These are phyloP conservation scores for Pleurotus cornucopiae DNA, from an alignment of 768 basidiomycete species.

Conservation along the genomic window DNA sequence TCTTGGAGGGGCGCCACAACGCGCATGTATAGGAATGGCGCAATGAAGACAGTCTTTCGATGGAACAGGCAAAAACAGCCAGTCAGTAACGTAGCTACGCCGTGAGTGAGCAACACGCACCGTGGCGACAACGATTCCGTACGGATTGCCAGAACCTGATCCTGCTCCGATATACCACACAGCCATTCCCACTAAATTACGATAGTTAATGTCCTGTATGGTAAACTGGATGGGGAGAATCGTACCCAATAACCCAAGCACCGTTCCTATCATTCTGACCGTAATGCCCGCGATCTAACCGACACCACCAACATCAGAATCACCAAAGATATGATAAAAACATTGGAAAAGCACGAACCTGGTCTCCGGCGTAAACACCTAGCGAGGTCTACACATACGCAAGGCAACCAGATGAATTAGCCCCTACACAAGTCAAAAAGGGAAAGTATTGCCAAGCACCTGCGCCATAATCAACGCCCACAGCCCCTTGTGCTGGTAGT, in stretches of 20 bases:
- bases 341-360: no score
- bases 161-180: slow-evolving; percentile 29
- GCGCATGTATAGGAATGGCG: slow-evolving; percentile 46
- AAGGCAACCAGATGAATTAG: no score
- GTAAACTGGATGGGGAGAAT: no score
- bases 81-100: background rate
- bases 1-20: slow-evolving; percentile 39
- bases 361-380: no score
- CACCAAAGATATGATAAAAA: no score
- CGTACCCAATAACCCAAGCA: no score
- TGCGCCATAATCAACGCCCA: slow-evolving; percentile 63
- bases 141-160: slow-evolving; percentile 45
- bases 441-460: background rate
- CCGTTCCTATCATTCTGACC: no score
- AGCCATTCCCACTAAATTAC: background rate
- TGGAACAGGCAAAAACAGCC: no score
- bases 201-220: background rate
- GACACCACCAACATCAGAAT: no score
- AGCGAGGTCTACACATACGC: slow-evolving; percentile 19
- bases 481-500: slow-evolving; percentile 40
- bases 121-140: slow-evolving; percentile 45
- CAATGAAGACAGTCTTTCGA: slow-evolving; percentile 32
- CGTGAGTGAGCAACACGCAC: background rate
- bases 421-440: background rate
- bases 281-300: no score